Evolutionary conservation across 495 filamentous ascomycete species (phyloP).

Genomic region (Xylaria telfairii): DNA sequence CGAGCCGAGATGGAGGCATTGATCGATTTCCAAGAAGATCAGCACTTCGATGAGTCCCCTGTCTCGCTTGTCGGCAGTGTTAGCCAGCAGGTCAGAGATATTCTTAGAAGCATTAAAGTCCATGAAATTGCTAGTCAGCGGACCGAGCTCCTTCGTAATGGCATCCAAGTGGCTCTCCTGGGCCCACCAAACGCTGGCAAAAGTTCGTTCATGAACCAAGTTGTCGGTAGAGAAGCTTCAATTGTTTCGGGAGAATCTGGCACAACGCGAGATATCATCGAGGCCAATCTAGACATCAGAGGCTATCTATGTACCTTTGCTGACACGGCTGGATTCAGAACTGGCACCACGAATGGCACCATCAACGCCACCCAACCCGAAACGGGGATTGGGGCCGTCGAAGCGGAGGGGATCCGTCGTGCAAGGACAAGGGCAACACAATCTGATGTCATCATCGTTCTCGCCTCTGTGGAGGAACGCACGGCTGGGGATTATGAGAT

Average conservation of each 20-base stretch:
- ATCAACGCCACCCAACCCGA: conserved; percentile 27
- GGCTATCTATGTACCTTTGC: conserved; percentile 89
- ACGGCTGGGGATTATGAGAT: conserved; percentile 45
- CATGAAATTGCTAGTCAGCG: conserved; percentile 79
- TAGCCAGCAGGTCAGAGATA: conserved; percentile 61
- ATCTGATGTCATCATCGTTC: conserved; percentile 85
- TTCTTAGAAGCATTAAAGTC: conserved; percentile 66
- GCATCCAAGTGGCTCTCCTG: conserved; percentile 83
- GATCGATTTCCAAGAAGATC: conserved; percentile 97
- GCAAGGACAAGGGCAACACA: conserved; percentile 80
- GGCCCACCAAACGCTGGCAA: conserved; percentile 96
- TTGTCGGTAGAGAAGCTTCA: conserved; percentile 92
- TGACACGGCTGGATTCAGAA: conserved; percentile 87
- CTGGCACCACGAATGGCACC: conserved; percentile 28
- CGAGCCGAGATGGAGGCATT: conserved; percentile 92
- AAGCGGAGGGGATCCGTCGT: conserved; percentile 88
- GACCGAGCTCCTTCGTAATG: conserved; percentile 84
- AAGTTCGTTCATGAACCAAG: conserved; percentile 86
- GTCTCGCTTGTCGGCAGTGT: conserved; percentile 72
- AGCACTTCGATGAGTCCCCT: conserved; percentile 92
- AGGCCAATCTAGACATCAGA: conserved; percentile 87
- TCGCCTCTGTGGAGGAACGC: conserved; percentile 69
- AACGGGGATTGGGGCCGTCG: conserved; percentile 69
- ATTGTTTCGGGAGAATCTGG: conserved; percentile 93
- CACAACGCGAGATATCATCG: conserved; percentile 92